These are phyloP conservation scores for Lentinula guzmanii DNA, from an alignment of 768 basidiomycete species.

Conservation along the genomic window DNA sequence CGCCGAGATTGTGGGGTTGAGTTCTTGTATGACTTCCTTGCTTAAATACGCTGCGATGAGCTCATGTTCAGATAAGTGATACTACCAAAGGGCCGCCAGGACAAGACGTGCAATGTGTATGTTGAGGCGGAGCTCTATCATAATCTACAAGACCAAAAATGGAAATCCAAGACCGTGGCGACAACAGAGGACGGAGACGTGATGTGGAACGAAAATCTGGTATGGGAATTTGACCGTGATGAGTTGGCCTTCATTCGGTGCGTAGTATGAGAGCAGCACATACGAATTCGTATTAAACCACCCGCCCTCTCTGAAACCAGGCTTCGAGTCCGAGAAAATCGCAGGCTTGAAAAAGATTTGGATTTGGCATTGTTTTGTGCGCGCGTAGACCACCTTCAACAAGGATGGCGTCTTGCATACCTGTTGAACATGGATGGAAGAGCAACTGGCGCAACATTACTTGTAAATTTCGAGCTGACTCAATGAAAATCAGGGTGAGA, in stretches of 20 bases:
- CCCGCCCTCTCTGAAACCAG: neutral
- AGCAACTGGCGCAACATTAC: conserved; percentile 32
- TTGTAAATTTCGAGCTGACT: conserved; percentile 16
- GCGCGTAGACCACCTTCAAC: conserved; percentile 37
- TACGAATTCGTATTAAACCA: no score
- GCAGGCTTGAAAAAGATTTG: conserved; percentile 38
- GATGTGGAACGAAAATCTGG: conserved; percentile 36
- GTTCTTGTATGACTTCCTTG: conserved; percentile 29
- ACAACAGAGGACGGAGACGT: conserved; percentile 30
- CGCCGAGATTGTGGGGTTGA: conserved; percentile 37
- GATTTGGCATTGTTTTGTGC: conserved; percentile 48
- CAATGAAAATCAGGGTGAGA: neutral
- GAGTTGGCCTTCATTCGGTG: conserved; percentile 50
- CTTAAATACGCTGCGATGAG: neutral
- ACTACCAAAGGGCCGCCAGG: conserved; percentile 30
- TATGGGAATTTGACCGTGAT: conserved; percentile 46
- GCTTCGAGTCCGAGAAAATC: conserved; percentile 20
- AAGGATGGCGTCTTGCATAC: conserved; percentile 43
- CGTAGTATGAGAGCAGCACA: conserved; percentile 7
- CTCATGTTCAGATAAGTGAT: conserved; percentile 28
- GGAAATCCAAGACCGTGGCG: conserved; percentile 37
- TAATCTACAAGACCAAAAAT: conserved; percentile 28
- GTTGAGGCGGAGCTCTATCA: conserved; percentile 42
- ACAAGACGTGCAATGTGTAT: conserved; percentile 36
- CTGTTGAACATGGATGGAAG: conserved; percentile 49